A percentile compares a stretch with the other conserved stretches of the same genome.
These are phyloP conservation scores for Phaeomoniella chlamydospora DNA, from an alignment of 2,329 filamentous ascomycete genomes.

Conservation along the genomic window DNA sequence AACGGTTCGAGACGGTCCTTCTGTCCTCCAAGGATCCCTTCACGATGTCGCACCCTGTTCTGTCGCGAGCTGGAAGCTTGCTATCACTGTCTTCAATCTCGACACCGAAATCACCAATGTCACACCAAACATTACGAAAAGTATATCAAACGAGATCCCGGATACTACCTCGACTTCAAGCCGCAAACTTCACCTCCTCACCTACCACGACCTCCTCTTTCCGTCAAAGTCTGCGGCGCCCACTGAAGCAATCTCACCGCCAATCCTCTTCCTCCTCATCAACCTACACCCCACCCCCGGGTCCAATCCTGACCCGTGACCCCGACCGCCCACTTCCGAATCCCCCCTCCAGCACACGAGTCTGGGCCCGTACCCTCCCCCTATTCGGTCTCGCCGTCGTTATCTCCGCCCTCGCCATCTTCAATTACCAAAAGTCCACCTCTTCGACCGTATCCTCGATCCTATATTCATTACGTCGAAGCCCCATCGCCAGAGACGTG, in stretches of 20 bases:
- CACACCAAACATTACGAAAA: too few species aligned
- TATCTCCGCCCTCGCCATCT: slow-evolving; percentile 67
- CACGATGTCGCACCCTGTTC: too few species aligned
- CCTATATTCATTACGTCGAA: slow-evolving; percentile 81
- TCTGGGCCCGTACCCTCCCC: slow-evolving; percentile 62
- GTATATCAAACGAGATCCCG: too few species aligned
- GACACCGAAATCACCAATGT: too few species aligned
- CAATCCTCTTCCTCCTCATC: slow-evolving; percentile 7
- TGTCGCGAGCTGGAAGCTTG: too few species aligned
- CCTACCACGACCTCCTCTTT: neutral
- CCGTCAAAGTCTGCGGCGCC: too few species aligned
- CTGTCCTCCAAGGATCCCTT: too few species aligned
- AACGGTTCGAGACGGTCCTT: too few species aligned
- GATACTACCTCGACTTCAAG: too few species aligned
- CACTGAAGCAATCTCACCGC: neutral
- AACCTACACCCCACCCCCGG: slow-evolving; percentile 9
- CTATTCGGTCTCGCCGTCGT: slow-evolving; percentile 63
- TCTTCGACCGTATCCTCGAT: slow-evolving; percentile 74
- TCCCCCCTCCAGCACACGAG: slow-evolving; percentile 28
- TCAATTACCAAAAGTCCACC: slow-evolving; percentile 98
- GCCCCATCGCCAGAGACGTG: slow-evolving; percentile 54
- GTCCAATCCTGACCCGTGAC: slow-evolving; percentile 48
- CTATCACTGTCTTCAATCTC: too few species aligned
- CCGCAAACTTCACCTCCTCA: too few species aligned
- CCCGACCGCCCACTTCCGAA: slow-evolving; percentile 51